phyloP scores from a whole-genome alignment of 345 rosid species.

The Brassica rapa region DNA sequence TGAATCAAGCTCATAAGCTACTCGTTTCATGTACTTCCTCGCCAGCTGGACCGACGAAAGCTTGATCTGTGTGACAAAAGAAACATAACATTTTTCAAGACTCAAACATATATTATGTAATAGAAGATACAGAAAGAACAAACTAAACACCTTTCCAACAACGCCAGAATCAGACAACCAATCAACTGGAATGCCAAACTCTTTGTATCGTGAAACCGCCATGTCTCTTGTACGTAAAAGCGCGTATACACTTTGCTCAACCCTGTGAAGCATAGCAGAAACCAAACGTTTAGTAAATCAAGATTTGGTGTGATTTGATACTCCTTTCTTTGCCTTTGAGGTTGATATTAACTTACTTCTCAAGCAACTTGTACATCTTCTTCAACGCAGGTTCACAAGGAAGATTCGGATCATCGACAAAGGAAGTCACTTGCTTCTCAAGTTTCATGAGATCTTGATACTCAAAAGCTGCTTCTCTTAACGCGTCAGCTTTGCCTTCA shows the following conservation, averaged over 20 bases:
- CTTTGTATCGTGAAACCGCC: constrained; percentile 84
- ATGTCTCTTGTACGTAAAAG: constrained; percentile 93
- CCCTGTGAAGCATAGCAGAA: constrained; percentile 44
- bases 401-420: constrained; percentile 78
- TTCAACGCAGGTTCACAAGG: constrained; percentile 85
- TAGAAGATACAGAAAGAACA: constrained; percentile 3
- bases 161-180: constrained; percentile 89
- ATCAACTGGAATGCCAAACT: constrained; percentile 82
- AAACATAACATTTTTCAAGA: constrained; percentile 11
- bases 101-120: not conserved
- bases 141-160: constrained; percentile 76
- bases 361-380: constrained; percentile 95
- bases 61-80: constrained; percentile 64
- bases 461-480: constrained; percentile 96
- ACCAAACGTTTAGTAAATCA: constrained; percentile 6
- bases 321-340: not conserved
- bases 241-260: constrained; percentile 90
- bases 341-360: constrained; percentile 61
- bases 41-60: constrained; percentile 94
- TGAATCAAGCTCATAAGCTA: constrained; percentile 80
- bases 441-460: constrained; percentile 91
- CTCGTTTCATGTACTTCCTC: constrained; percentile 95
- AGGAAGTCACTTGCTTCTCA: constrained; percentile 78
- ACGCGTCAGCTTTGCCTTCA: constrained; percentile 95
- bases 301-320: not conserved